Evolutionary conservation across 2,329 filamentous ascomycete species (phyloP), one percentile per base, ranked within the genome.

Genomic region (Blumeria hordei): DNA sequence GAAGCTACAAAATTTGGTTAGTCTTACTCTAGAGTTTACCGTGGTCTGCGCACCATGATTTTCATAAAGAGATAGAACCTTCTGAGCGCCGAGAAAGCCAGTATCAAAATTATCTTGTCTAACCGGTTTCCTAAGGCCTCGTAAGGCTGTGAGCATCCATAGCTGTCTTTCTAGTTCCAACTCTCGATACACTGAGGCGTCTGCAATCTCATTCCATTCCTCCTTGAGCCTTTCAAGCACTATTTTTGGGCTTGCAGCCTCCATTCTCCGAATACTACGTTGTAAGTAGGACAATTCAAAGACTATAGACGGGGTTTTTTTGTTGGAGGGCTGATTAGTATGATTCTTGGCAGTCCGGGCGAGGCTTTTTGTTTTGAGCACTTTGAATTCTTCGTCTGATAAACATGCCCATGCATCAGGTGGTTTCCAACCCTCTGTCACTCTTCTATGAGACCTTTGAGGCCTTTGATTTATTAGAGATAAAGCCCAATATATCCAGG

Each of bases 131-230:
- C 58, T 58, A 61, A 71, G 68, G 58, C 68, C 69, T 58, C 72
- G 70, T 54, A 83, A 66, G 0, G 72, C 72, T 33, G 74, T 78
- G 36, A 81, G 68, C 68, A 86, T 74, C 77, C 77, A 81, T 43
- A 74, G 66, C 60, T 77, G 76, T 62, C 76, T 75, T 58, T 76
- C 73, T 51, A 76, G 67, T 56, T 75, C 74, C 3, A 75, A 61
- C 53, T 74, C 71, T 59, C 70, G 69, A 60, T 72, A 74, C 18
- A 76, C 64, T 39, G 67, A 70, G 3, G 72, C 68, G 55, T 75
- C 71, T 0, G 67, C 64, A 11, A 70, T 67, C 21, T 64, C 65
- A 9, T 69, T 68, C 68, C 72, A 73, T 44, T 70, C 69, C 59
- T 76, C 72, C 35, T 72, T 76, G 39, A 83, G 68, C 3, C 76